These are phyloP conservation scores for Aspergillus sojae DNA, from an alignment of 2,329 filamentous ascomycete species.

Conservation along the genomic window DNA sequence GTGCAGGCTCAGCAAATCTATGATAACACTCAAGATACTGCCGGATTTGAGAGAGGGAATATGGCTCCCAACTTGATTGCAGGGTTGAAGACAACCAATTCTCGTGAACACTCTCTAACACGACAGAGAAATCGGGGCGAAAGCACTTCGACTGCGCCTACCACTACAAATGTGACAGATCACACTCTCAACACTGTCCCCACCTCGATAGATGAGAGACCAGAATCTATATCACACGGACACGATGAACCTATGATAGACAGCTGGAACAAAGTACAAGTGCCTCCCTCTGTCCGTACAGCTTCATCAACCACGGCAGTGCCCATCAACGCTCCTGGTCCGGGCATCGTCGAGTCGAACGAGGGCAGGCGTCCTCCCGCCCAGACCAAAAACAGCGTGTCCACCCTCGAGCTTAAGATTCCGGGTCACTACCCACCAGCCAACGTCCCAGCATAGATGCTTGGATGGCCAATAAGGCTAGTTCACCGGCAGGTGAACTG, in stretches of 20 bases:
- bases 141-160: slow-evolving; percentile 37
- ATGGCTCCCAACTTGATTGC: slow-evolving; percentile 20
- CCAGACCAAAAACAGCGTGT: slow-evolving; percentile 31
- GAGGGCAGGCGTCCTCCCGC: slow-evolving; percentile 17
- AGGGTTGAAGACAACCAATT: slow-evolving; percentile 15
- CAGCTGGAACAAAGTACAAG: background rate
- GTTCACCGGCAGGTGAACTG: background rate
- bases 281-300: background rate
- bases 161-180: slow-evolving; percentile 37
- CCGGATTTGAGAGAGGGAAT: slow-evolving; percentile 7
- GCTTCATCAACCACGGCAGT: slow-evolving; percentile 3
- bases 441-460: slow-evolving; percentile 30
- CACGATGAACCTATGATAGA: background rate
- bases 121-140: slow-evolving; percentile 28
- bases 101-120: slow-evolving; percentile 15
- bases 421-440: slow-evolving; percentile 39
- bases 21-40: slow-evolving; percentile 7
- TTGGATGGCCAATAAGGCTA: background rate
- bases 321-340: background rate
- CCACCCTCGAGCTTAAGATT: slow-evolving; percentile 38
- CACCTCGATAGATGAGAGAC: slow-evolving; percentile 34
- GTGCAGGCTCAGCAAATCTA: slow-evolving; percentile 13
- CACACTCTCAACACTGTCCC: slow-evolving; percentile 37
- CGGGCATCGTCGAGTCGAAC: slow-evolving; percentile 1
- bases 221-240: slow-evolving; percentile 7